Percentiles rank a stretch among this genome's conserved stretches.
Evolutionary conservation across 306 rosid species (phyloP).

Genomic region (Cicer cuneatum): DNA sequence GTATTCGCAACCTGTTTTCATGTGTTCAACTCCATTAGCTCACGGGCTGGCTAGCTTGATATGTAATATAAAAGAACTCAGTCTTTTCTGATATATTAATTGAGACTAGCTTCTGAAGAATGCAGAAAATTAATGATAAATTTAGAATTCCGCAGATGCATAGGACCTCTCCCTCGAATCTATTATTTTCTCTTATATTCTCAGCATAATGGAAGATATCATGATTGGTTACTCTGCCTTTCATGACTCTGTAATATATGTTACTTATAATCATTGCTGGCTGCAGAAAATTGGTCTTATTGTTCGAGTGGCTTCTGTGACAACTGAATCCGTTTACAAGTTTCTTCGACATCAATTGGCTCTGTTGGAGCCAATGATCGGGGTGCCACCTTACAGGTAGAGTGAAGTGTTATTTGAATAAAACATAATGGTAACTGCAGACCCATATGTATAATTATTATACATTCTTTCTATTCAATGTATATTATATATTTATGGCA

Average conservation of each 20-base stretch:
- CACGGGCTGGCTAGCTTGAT: too few species aligned
- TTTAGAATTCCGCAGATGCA: too few species aligned
- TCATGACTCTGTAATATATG: background rate
- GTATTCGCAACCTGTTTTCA: background rate
- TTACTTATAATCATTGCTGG: conserved; percentile 23
- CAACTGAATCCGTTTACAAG: conserved; percentile 81
- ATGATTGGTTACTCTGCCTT: conserved; percentile 11
- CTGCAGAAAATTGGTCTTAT: conserved; percentile 70
- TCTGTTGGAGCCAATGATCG: conserved; percentile 74
- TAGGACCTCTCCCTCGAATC: too few species aligned
- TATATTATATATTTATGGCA: background rate
- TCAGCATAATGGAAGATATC: conserved; percentile 16
- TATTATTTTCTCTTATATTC: background rate
- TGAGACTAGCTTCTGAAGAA: too few species aligned
- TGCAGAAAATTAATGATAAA: too few species aligned
- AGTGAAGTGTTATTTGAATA: background rate
- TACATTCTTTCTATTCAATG: conserved; percentile 4
- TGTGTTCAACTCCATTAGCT: too few species aligned
- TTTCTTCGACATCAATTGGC: conserved; percentile 79
- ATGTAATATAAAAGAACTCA: too few species aligned
- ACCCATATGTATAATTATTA: conserved; percentile 1
- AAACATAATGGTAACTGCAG: background rate
- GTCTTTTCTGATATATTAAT: too few species aligned
- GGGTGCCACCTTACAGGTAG: conserved; percentile 75
- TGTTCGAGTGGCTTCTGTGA: conserved; percentile 83